These are phyloP conservation scores for Cercospora beticola DNA, from an alignment of 2,329 filamentous ascomycete genomes.

Conservation along the genomic window DNA sequence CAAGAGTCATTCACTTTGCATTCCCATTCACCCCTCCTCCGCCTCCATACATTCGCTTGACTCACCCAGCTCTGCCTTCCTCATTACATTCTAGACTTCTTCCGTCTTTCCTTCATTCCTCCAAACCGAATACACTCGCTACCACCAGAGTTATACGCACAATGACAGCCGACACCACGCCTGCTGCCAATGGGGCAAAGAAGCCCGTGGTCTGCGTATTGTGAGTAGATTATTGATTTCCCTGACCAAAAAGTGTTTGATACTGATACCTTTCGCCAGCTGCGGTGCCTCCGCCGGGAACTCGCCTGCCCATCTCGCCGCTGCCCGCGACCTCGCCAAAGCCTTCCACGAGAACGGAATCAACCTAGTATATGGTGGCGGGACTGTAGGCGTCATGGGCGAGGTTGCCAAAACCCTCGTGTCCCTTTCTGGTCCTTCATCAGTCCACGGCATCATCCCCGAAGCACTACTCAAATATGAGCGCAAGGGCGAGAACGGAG, in stretches of 20 bases:
- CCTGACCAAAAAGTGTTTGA: background rate
- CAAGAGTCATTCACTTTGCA: slow-evolving; percentile 16
- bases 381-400: slow-evolving; percentile 93
- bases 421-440: slow-evolving; percentile 71
- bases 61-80: background rate
- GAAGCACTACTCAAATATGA: slow-evolving; percentile 64
- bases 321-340: slow-evolving; percentile 72
- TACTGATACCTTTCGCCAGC: slow-evolving; percentile 43
- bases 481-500: slow-evolving; percentile 33
- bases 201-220: slow-evolving; percentile 82
- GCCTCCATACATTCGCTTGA: background rate
- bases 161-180: slow-evolving; percentile 5
- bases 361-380: slow-evolving; percentile 88
- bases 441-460: slow-evolving; percentile 93
- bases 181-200: slow-evolving; percentile 31
- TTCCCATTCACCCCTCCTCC: background rate
- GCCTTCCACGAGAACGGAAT: slow-evolving; percentile 75
- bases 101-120: background rate
- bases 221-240: slow-evolving; percentile 44
- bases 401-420: slow-evolving; percentile 86
- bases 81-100: background rate
- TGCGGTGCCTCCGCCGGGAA: slow-evolving; percentile 79
- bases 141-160: slow-evolving; percentile 1
- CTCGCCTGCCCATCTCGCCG: slow-evolving; percentile 71
- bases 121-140: background rate